These are phyloP conservation scores for Lentinula sp. DNA, from an alignment of 768 basidiomycete species.

Conservation along the genomic window DNA sequence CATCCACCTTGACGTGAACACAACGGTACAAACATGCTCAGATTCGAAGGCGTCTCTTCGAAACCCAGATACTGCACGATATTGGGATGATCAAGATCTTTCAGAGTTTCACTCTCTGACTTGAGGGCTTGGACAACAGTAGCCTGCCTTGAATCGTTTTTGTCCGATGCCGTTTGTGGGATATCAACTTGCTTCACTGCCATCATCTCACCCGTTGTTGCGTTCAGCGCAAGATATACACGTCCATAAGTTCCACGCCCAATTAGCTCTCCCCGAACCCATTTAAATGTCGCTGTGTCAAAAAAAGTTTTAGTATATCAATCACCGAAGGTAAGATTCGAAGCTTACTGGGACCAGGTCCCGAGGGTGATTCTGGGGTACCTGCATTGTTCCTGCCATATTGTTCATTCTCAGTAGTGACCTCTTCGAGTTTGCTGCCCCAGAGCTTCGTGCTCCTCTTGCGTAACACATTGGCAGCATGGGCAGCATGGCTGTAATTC, in stretches of 20 bases:
- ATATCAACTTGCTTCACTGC: slow-evolving; percentile 99
- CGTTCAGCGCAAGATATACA: slow-evolving; percentile 94
- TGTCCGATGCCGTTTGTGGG: slow-evolving; percentile 87
- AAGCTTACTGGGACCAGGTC: slow-evolving; percentile 57
- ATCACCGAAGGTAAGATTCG: slow-evolving; percentile 1
- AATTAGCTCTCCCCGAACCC: slow-evolving; percentile 97
- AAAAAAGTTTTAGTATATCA: slow-evolving; percentile 13
- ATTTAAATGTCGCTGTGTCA: slow-evolving; percentile 77
- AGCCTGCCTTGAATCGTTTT: slow-evolving; percentile 78
- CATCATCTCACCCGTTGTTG: slow-evolving; percentile 97
- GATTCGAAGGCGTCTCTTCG: slow-evolving; percentile 79
- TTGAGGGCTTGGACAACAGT: slow-evolving; percentile 89
- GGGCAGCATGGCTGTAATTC: slow-evolving; percentile 36
- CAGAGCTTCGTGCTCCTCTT: slow-evolving; percentile 93
- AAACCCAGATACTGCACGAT: slow-evolving; percentile 97
- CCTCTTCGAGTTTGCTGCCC: slow-evolving; percentile 91
- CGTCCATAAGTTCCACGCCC: slow-evolving; percentile 96
- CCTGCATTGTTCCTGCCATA: slow-evolving; percentile 35
- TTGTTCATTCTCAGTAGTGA: slow-evolving; percentile 61
- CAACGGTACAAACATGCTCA: slow-evolving; percentile 78
- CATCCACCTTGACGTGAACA: not conserved
- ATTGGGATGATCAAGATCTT: slow-evolving; percentile 94
- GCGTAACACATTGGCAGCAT: slow-evolving; percentile 47
- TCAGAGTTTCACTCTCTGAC: slow-evolving; percentile 92
- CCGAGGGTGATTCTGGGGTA: slow-evolving; percentile 54